phyloP scores from a whole-genome alignment of 768 basidiomycete genomes.

The Pulveroboletus sp. region DNA sequence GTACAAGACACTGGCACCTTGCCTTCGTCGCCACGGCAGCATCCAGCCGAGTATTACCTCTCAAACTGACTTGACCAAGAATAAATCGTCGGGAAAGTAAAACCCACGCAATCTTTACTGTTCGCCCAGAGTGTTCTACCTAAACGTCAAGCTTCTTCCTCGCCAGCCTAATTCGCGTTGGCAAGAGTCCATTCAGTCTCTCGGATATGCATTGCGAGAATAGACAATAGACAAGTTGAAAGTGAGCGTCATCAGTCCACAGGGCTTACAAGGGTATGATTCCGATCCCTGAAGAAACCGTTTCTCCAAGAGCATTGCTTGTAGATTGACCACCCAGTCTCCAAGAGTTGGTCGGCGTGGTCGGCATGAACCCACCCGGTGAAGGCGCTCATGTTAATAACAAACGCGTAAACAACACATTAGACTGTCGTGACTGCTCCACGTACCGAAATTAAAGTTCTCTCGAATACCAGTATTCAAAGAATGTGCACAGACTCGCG shows the following conservation, averaged over 20 bases:
- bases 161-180: background rate
- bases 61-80: no score
- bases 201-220: conserved; percentile 11
- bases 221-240: conserved; percentile 43
- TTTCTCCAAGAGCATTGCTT: conserved; percentile 61
- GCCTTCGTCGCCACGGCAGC: no score
- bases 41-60: no score
- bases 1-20: no score
- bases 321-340: conserved; percentile 54
- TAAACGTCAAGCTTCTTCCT: conserved; percentile 1
- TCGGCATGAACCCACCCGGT: conserved; percentile 38
- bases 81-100: no score
- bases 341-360: conserved; percentile 65
- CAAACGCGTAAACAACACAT: no score
- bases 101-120: no score
- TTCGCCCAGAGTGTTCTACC: background rate
- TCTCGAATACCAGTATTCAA: no score
- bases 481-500: no score
- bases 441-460: no score
- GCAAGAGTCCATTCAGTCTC: conserved; percentile 18
- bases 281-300: conserved; percentile 73
- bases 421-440: no score
- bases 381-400: no score
- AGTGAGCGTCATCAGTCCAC: conserved; percentile 56
- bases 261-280: conserved; percentile 47